Evolutionary conservation across 371 early-diverging fungal species (phyloP).

Genomic region (Dichotomocladium elegans): DNA sequence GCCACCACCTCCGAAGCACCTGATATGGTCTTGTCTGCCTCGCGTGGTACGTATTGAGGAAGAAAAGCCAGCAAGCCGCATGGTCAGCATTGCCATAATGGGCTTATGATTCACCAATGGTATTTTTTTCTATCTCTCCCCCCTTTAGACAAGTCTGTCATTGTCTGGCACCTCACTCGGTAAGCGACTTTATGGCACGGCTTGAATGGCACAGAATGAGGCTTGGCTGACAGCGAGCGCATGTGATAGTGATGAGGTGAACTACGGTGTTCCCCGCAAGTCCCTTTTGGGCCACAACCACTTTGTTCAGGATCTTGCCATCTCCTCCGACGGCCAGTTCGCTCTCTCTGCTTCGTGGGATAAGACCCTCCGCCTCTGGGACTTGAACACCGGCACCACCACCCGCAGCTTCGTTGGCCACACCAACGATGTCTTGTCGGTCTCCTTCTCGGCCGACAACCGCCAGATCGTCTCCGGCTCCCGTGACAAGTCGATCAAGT

Average conservation of each 20-base stretch:
- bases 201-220: neutral
- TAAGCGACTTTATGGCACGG: conserved; percentile 5
- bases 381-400: conserved; percentile 90
- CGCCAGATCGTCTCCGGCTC: conserved; percentile 97
- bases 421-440: conserved; percentile 95
- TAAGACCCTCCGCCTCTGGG: conserved; percentile 98
- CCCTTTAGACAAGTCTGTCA: conserved; percentile 91
- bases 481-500: conserved; percentile 98
- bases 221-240: neutral
- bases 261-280: conserved; percentile 90
- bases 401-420: conserved; percentile 96
- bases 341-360: conserved; percentile 98
- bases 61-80: too few species aligned
- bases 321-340: conserved; percentile 97
- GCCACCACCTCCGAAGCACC: conserved; percentile 91
- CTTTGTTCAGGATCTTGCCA: conserved; percentile 95
- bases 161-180: conserved; percentile 92
- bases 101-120: neutral
- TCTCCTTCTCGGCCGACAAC: conserved; percentile 98
- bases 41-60: conserved; percentile 64
- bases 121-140: neutral
- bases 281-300: conserved; percentile 95
- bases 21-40: conserved; percentile 88
- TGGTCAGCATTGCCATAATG: neutral
- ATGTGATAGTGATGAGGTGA: conserved; percentile 69